Conservation (phyloP, 306 rosid species). For the Glycine latifolia region DNA sequence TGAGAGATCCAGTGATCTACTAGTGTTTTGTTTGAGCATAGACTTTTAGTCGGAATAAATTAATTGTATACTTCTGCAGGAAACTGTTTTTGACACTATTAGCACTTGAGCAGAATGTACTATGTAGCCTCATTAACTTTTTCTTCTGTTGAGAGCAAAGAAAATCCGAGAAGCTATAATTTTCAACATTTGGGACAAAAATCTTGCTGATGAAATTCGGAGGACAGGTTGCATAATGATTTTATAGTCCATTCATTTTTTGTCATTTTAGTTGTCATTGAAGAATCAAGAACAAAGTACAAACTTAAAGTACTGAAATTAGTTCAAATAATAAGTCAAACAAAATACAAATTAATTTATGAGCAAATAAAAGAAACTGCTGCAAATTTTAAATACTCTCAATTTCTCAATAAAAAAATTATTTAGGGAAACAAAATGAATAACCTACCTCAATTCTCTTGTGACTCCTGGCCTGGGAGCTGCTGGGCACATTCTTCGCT, state of each 20-base stretch:
- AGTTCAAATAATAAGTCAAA: slow-evolving; percentile 2
- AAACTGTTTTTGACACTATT: slow-evolving; percentile 27
- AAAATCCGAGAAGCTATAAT: slow-evolving; percentile 5
- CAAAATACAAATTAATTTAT: slow-evolving; percentile 15
- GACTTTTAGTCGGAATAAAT: slow-evolving; percentile 19
- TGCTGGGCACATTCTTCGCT: slow-evolving; percentile 90
- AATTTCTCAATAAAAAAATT: slow-evolving; percentile 21
- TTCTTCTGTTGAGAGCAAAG: slow-evolving; percentile 31
- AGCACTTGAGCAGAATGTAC: slow-evolving; percentile 12
- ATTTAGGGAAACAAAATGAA: slow-evolving; percentile 37
- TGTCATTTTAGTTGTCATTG: not conserved
- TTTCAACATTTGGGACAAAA: not conserved
- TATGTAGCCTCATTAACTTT: not conserved
- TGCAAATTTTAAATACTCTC: slow-evolving; percentile 1
- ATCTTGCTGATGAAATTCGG: not conserved
- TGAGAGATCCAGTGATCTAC: slow-evolving; percentile 17
- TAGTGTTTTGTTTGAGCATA: slow-evolving; percentile 36
- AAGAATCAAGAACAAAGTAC: slow-evolving; percentile 22
- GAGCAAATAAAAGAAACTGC: slow-evolving; percentile 10
- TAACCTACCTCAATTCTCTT: slow-evolving; percentile 72
- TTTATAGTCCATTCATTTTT: slow-evolving; percentile 9
- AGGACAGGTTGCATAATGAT: not conserved
- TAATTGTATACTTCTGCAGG: not conserved
- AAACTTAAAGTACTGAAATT: slow-evolving; percentile 11
- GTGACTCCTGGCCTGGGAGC: slow-evolving; percentile 99